phyloP scores from a whole-genome alignment of 2,329 filamentous ascomycete species.

The Seiridium cupressi region DNA sequence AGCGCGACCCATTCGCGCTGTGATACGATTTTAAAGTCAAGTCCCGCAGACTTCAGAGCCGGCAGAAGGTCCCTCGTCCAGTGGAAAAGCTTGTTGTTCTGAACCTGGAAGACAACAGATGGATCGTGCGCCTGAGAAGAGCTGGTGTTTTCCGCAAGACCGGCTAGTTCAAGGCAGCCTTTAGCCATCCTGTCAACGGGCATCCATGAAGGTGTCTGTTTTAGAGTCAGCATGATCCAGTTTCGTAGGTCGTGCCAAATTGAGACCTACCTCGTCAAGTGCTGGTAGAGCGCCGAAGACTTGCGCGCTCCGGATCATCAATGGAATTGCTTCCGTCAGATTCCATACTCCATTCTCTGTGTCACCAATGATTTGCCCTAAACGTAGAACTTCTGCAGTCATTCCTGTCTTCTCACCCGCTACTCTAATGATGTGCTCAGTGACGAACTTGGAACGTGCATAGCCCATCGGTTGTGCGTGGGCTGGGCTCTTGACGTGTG shows the following conservation, averaged over 20 bases:
- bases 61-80: constrained; percentile 55
- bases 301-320: constrained; percentile 45
- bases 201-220: constrained; percentile 32
- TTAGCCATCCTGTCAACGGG: constrained; percentile 34
- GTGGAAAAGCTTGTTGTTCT: constrained; percentile 46
- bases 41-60: constrained; percentile 40
- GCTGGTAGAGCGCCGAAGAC: constrained; percentile 43
- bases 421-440: constrained; percentile 40
- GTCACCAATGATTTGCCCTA: constrained; percentile 48
- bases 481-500: constrained; percentile 27
- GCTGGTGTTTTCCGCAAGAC: constrained; percentile 13
- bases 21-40: constrained; percentile 41
- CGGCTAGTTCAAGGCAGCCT: constrained; percentile 30
- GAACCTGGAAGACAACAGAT: constrained; percentile 46
- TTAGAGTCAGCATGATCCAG: background rate
- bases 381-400: constrained; percentile 33
- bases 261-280: constrained; percentile 32
- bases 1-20: constrained; percentile 42
- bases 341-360: constrained; percentile 46
- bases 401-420: constrained; percentile 28
- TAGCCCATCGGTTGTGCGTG: constrained; percentile 51
- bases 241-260: background rate
- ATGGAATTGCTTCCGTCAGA: constrained; percentile 44
- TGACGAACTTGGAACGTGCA: constrained; percentile 46
- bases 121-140: background rate